These are phyloP conservation scores for Kwoniella shandongensis DNA, from an alignment of 768 basidiomycete species.

Conservation along the genomic window DNA sequence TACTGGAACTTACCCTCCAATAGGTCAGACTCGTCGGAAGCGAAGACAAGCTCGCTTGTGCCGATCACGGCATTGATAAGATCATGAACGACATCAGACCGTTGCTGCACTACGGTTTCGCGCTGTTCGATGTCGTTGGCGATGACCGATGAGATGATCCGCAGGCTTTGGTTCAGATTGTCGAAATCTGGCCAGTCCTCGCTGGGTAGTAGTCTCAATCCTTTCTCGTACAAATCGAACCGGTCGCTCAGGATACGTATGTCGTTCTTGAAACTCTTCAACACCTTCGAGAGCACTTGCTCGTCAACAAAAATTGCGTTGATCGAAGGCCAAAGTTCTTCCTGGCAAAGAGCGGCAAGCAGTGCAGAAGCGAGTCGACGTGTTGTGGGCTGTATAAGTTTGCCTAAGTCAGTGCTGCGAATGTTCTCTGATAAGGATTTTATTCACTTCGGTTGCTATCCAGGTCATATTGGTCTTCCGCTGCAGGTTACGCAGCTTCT, in stretches of 20 bases:
- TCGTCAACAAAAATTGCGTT: neutral
- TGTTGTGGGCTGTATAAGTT: constrained; percentile 8
- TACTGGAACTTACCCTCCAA: constrained; percentile 1
- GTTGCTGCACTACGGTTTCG: neutral
- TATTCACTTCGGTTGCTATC: constrained; percentile 2
- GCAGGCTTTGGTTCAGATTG: constrained; percentile 2
- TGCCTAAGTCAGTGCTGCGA: neutral
- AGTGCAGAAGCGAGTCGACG: constrained; percentile 3
- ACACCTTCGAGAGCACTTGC: neutral
- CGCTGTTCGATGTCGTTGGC: neutral
- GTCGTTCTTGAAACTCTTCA: constrained; percentile 5
- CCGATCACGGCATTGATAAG: constrained; percentile 7
- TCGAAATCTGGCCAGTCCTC: constrained; percentile 17
- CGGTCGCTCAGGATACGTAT: constrained; percentile 15
- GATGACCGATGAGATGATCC: neutral
- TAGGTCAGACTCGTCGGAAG: neutral
- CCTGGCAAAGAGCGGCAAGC: neutral
- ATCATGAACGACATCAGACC: neutral
- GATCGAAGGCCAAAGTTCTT: neutral
- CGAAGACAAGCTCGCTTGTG: neutral
- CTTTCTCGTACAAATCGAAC: constrained; percentile 39
- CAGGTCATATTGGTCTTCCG: neutral
- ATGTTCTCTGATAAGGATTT: no score
- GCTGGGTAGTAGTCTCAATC: constrained; percentile 24
- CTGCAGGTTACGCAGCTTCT: constrained; percentile 6